Conservation (phyloP, 2,329 filamentous ascomycete genomes). For the Pseudohalonectria lignicola region DNA sequence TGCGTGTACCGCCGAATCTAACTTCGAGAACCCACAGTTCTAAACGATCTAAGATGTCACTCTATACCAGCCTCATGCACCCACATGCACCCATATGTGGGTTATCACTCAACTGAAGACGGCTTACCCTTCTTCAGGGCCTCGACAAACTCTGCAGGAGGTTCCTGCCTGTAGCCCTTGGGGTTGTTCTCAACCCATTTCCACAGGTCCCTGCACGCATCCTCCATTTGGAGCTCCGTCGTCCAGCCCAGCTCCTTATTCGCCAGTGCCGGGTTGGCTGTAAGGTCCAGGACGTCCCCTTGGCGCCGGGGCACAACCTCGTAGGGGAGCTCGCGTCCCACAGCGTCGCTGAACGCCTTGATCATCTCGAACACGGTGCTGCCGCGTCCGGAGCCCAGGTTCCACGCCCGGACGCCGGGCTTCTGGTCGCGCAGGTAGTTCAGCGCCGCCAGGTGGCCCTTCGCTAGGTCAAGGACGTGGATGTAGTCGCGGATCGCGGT, state of each 20-base stretch:
- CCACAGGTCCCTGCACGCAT: slow-evolving; percentile 92
- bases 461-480: slow-evolving; percentile 82
- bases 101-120: too few species aligned
- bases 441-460: slow-evolving; percentile 78
- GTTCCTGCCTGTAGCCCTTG: slow-evolving; percentile 82
- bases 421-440: slow-evolving; percentile 77
- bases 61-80: not conserved
- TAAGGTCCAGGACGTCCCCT: slow-evolving; percentile 90
- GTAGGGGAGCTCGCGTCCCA: slow-evolving; percentile 79
- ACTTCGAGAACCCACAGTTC: too few species aligned
- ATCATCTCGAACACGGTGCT: slow-evolving; percentile 97
- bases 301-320: slow-evolving; percentile 71
- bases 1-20: too few species aligned
- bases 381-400: slow-evolving; percentile 86
- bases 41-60: not conserved
- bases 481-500: slow-evolving; percentile 98
- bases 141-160: slow-evolving; percentile 72
- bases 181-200: slow-evolving; percentile 96
- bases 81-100: too few species aligned
- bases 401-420: slow-evolving; percentile 92
- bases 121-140: slow-evolving; percentile 43
- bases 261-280: slow-evolving; percentile 78
- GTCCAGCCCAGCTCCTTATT: slow-evolving; percentile 89
- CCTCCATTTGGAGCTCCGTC: slow-evolving; percentile 79
- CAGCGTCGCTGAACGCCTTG: slow-evolving; percentile 80